These are phyloP conservation scores for Globisporangium paroecandrum DNA, from an alignment of 352 stramenopile genomes.

Conservation along the genomic window DNA sequence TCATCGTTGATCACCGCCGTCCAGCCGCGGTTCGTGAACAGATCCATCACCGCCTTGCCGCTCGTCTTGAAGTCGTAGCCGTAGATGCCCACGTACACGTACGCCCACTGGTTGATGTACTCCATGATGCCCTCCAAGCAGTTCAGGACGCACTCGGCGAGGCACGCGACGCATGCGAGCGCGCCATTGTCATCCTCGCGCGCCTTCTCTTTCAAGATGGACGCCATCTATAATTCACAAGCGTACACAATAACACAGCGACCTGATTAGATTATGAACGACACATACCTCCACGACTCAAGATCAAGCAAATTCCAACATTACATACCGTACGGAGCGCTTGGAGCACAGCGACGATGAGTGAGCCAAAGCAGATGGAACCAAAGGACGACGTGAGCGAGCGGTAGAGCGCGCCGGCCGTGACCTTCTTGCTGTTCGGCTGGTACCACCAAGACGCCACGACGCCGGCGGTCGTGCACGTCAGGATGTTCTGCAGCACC, in stretches of 20 bases:
- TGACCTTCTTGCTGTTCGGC: slow-evolving; percentile 47
- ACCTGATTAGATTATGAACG: not conserved
- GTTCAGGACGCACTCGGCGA: slow-evolving; percentile 84
- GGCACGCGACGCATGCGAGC: slow-evolving; percentile 78
- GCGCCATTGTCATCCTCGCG: slow-evolving; percentile 69
- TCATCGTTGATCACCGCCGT: slow-evolving; percentile 90
- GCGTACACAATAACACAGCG: not conserved
- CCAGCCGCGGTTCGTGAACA: slow-evolving; percentile 85
- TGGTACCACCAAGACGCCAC: slow-evolving; percentile 87
- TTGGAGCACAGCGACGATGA: slow-evolving; percentile 86
- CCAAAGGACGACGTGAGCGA: slow-evolving; percentile 79
- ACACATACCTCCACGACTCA: not conserved
- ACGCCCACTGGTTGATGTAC: slow-evolving; percentile 90
- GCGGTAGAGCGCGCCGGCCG: slow-evolving; percentile 67
- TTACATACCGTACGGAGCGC: slow-evolving; percentile 58
- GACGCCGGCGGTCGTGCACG: slow-evolving; percentile 72
- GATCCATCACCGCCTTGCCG: slow-evolving; percentile 85
- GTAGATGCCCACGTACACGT: slow-evolving; percentile 89
- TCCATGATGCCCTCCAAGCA: slow-evolving; percentile 85
- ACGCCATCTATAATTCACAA: slow-evolving; percentile 44
- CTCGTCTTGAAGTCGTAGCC: slow-evolving; percentile 82
- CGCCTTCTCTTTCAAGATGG: slow-evolving; percentile 63
- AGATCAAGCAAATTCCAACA: not conserved
- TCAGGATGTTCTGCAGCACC: slow-evolving; percentile 82
- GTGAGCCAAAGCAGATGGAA: slow-evolving; percentile 81